These are phyloP conservation scores for Raffaelea ambrosiae DNA, from an alignment of 2,329 filamentous ascomycete species.

Conservation along the genomic window DNA sequence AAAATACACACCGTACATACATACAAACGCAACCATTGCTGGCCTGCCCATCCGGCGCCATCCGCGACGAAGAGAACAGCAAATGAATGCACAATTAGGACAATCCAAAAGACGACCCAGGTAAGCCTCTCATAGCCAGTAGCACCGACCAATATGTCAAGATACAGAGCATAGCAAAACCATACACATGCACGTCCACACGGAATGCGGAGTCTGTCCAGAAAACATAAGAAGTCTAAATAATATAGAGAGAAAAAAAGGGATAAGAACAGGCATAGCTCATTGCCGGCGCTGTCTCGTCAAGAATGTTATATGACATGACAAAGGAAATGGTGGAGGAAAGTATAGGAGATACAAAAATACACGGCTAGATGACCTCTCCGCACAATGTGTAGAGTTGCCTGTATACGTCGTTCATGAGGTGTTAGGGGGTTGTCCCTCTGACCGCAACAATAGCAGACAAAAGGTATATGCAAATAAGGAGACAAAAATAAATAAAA, in stretches of 20 bases:
- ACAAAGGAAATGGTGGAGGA: constrained; percentile 5
- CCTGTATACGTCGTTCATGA: constrained; percentile 9
- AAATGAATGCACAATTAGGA: too few species aligned
- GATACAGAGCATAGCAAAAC: constrained; percentile 6
- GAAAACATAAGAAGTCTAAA: constrained; percentile 5
- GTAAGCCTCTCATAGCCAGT: too few species aligned
- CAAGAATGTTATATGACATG: constrained; percentile 11
- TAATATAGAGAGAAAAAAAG: constrained; percentile 4
- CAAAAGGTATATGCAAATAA: constrained; percentile 3
- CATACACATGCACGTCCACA: constrained; percentile 3
- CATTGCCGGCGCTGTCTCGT: background rate
- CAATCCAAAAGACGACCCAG: too few species aligned
- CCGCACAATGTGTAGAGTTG: background rate
- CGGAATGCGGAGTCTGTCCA: background rate
- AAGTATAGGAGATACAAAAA: constrained; percentile 6
- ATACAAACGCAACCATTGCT: too few species aligned
- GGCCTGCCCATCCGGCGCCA: too few species aligned
- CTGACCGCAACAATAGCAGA: background rate
- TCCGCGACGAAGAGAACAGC: too few species aligned
- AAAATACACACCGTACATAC: too few species aligned
- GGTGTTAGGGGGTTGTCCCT: constrained; percentile 1
- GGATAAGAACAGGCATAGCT: too few species aligned
- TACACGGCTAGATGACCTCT: constrained; percentile 4
- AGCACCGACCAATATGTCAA: too few species aligned
- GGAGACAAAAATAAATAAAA: constrained; percentile 6